Percentiles rank a stretch among this genome's conserved stretches.
Conservation (phyloP, 176 grass and related monocot genomes). For the Aegilops speltoides region DNA sequence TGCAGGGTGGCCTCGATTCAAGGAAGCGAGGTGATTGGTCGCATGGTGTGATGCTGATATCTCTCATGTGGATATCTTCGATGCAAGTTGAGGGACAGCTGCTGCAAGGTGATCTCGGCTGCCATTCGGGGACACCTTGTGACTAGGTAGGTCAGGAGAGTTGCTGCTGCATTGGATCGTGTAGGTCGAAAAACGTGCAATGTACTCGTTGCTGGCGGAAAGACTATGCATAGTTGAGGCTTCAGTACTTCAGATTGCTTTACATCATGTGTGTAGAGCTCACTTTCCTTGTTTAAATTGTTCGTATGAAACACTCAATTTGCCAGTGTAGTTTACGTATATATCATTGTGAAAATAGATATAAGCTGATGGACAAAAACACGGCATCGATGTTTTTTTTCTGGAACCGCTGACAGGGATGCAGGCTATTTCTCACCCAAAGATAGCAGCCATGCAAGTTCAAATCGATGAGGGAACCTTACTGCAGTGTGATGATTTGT, state of each 20-base stretch:
- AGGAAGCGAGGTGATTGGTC: neutral
- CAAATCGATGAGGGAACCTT: neutral
- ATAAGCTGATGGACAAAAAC: constrained; percentile 9
- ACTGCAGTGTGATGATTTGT: neutral
- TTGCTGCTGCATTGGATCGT: neutral
- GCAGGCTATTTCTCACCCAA: constrained; percentile 57
- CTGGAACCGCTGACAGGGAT: constrained; percentile 54
- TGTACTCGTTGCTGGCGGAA: neutral
- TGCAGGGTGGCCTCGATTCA: neutral
- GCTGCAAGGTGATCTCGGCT: neutral
- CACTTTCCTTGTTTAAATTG: neutral
- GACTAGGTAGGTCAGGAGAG: neutral
- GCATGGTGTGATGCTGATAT: constrained; percentile 1
- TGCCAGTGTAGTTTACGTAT: neutral
- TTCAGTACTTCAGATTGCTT: neutral
- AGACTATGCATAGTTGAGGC: neutral
- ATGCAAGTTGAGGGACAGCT: neutral
- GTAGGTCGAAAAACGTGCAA: neutral
- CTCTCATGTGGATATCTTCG: neutral
- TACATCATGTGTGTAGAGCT: neutral
- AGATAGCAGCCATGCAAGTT: neutral
- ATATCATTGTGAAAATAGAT: neutral
- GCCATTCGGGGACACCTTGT: neutral
- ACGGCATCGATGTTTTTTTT: constrained; percentile 55
- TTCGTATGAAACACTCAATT: neutral